Evolutionary conservation across 306 rosid genomes (phyloP), one percentile per base, ranked within the genome.

Genomic region (Datisca glomerata): DNA sequence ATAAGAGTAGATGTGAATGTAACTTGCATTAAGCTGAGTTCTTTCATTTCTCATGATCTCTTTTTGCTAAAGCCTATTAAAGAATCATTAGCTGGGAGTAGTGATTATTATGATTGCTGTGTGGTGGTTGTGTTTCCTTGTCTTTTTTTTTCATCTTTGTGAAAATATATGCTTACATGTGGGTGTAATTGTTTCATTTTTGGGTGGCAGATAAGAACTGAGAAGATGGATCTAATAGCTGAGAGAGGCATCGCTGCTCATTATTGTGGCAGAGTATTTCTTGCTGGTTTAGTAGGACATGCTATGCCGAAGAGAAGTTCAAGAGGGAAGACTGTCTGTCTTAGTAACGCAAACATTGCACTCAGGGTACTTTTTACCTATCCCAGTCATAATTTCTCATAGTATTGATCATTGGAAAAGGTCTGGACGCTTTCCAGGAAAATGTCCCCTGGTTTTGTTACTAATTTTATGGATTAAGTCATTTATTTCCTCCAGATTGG

Each of bases 231-330:
- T 75, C 66, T 91, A 63, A 91, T 91, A 55, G 98, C 98, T 55
- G 85, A 84, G 66, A 80, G 98, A 78, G 98, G 98, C 33, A 91
- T 84, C 58, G 98, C 98, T 63, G 80, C 98, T 51, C 96, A 91
- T 62, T 91, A 91, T 64, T 74, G 92, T 63, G 98, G 96, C 61
- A 81, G 74, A 61, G 77, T 65, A 62, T 65, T 61, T 62, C 73
- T 63, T 42, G 70, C 76, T 38, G 78, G 76, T 48, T 68, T 81
- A 51, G 81, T 75, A 51, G 89, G 96, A 49, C 68, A 72, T 57
- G 70, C 74, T 3, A 53, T 71, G 61, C 74, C 92, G 37, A 59
- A 80, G 53, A 84, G 65, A 84, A 80, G 65, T 66, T 68, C 84
- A 29, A 73, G 91, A 65, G 92, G 92, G 67, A 91, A 91, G 71